Base-by-base conservation (phyloP, 768 basidiomycete species). In the Pleurotus djamor region DNA sequence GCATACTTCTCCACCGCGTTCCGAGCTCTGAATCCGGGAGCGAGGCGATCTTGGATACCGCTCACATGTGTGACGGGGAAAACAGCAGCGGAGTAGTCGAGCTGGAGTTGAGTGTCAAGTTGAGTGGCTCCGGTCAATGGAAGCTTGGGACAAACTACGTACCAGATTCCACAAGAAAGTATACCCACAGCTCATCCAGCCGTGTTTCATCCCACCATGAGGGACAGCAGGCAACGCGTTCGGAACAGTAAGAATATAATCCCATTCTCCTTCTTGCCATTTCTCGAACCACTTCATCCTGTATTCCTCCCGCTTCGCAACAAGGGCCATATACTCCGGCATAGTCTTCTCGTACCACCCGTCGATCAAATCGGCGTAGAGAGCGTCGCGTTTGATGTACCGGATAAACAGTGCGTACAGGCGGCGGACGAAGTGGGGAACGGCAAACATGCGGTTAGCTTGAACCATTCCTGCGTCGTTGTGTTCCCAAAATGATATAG, bases 91-190 rank as follows among this genome's bases (percentile, higher is more conserved):
- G 78, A 67, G 61, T 74, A 78, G 62, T 85, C 84, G 8, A 82
- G 69, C 80, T 79, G 21, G 21, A 28, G 21, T 28, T 28, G 21
- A 33, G 12, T 13, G 28, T 28, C 38, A 21, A 47, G 32, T 28
- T 43, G 36, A 36, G 17, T 37, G 36, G 57, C 36, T 45, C 33
- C 59, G 57, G 36, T 1, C 41, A 28, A 34, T 48, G 12, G 5
- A 34, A 13, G 28, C 33, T 50, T 9, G 33, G 32, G 52, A 51
- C 21, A 58, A 10, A 3, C 34, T 16, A 67, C 80, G 57, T 48
- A 84, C 85, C 60, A 87, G 60, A 61, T 88, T 88, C 66, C 84
- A 89, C 44, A 88, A 60, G 60, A 86, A 80, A 0, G 84, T 84
- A 67, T 88, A 88, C 3, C 80, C 80, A 55, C 83, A 83, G 1